Base-by-base conservation (phyloP, 2,329 filamentous ascomycete species). In the Macroventuria anomochaeta region DNA sequence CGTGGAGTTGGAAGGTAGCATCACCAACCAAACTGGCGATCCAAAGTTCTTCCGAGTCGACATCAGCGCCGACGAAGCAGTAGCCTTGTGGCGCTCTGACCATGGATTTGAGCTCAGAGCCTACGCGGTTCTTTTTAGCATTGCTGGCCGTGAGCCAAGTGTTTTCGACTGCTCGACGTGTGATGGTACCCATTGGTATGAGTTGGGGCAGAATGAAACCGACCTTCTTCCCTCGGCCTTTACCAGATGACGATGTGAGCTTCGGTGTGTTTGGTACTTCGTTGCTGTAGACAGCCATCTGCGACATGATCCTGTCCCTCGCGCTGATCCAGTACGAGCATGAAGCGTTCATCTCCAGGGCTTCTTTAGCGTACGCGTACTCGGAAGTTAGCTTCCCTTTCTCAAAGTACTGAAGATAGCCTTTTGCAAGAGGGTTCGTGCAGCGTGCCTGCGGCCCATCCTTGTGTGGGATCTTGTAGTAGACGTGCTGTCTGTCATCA, bases 241-340 rank as follows among this genome's bases (percentile, higher is more conserved):
- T 49, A 21, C 56, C 47, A 17, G 65, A 68, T 1, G 70, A 60
- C 1, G 69, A 69, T 5, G 20, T 25, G 1, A 70, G 54, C 31
- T 68, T 63, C 13, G 58, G 55, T 44, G 58, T 54, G 51, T 59
- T 53, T 2, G 51, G 46, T 7, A 63, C 50, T 37, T 96, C 87
- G 28, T 87, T 80, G 54, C 92, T 82, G 70, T 96, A 97, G 1
- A 99, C 89, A 2, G 96, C 93, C 82, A 97, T 90, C 69, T 99
- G 95, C n/a, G 88, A 90, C 82, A 80, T 93, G 75, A 99, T 99
- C 42, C 95, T 83, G 69, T 96, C 91, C 57, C 95, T 85, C 13
- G 95, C 93, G 67, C 91, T 96, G 65, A 99, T 97, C 95, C 96
- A 99, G 75, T 99, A 99, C 0, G 93, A 97, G 72, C 96, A 99